A percentile compares a stretch with the other conserved stretches of the same genome.
phyloP scores from a whole-genome alignment of 805 yeast genomes.

The Jamesozyma jinghongensis region DNA sequence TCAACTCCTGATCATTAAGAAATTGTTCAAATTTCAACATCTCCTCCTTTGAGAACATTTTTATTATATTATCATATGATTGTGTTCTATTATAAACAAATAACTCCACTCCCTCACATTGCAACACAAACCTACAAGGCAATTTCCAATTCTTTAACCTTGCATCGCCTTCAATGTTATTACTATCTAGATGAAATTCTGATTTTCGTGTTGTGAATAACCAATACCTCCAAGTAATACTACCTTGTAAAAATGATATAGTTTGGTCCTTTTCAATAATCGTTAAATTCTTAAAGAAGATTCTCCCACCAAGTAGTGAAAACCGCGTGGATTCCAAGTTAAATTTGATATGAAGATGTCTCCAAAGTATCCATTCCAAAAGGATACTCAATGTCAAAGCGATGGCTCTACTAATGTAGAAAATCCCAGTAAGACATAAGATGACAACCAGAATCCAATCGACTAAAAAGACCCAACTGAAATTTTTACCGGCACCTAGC shows the following conservation, averaged over 20 bases:
- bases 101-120: slow-evolving; percentile 69
- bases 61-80: slow-evolving; percentile 62
- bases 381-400: slow-evolving; percentile 50
- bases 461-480: slow-evolving; percentile 69
- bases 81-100: slow-evolving; percentile 72
- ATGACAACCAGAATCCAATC: slow-evolving; percentile 71
- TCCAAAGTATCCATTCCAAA: slow-evolving; percentile 55
- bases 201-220: slow-evolving; percentile 35
- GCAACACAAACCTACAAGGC: slow-evolving; percentile 49
- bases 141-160: slow-evolving; percentile 35
- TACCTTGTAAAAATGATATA: slow-evolving; percentile 58
- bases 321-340: slow-evolving; percentile 66
- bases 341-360: slow-evolving; percentile 44
- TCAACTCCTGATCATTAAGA: slow-evolving; percentile 14
- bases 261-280: slow-evolving; percentile 69
- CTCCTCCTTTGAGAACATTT: slow-evolving; percentile 23
- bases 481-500: slow-evolving; percentile 24
- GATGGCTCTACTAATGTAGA: slow-evolving; percentile 64
- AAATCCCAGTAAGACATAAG: slow-evolving; percentile 53
- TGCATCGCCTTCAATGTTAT: slow-evolving; percentile 11
- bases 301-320: slow-evolving; percentile 73
- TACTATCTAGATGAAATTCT: slow-evolving; percentile 10
- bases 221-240: slow-evolving; percentile 92
- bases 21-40: slow-evolving; percentile 14
- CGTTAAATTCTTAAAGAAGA: slow-evolving; percentile 67